Percentiles rank a stretch among this genome's conserved stretches.
phyloP scores from a whole-genome alignment of 2,329 filamentous ascomycete genomes.

The Trichoderma afroharzianum region DNA sequence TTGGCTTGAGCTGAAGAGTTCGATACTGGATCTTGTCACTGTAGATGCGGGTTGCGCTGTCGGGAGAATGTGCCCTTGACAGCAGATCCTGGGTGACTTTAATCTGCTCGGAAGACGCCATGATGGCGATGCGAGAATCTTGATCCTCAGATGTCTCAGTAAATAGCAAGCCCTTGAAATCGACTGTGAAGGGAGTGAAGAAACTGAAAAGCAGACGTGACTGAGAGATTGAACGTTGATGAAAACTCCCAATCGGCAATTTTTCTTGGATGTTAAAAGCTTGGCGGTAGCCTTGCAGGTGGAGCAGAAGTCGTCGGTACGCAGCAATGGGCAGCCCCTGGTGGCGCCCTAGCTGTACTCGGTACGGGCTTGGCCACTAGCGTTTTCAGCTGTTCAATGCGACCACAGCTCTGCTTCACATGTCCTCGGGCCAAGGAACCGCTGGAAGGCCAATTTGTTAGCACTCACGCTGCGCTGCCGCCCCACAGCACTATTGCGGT shows the following conservation, averaged over 20 bases:
- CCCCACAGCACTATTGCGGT: constrained; percentile 13
- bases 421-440: constrained; percentile 10
- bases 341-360: background rate
- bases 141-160: no score
- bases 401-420: background rate
- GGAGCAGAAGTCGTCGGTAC: constrained; percentile 15
- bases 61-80: constrained; percentile 71
- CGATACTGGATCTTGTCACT: constrained; percentile 79
- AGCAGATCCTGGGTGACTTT: constrained; percentile 63
- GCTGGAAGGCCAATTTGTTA: background rate
- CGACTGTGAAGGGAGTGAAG: background rate
- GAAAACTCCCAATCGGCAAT: background rate
- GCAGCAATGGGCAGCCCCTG: background rate
- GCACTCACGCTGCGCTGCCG: background rate
- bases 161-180: background rate
- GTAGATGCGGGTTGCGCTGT: constrained; percentile 68
- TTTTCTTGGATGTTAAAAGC: background rate
- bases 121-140: constrained; percentile 19
- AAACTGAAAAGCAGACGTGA: background rate
- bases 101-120: constrained; percentile 33
- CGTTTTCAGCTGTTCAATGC: background rate
- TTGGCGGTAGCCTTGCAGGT: constrained; percentile 14
- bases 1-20: constrained; percentile 73
- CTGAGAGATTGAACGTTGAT: background rate
- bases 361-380: background rate